Base-by-base conservation (phyloP, 73 alveolate species). In the Diophrys appendiculata region DNA sequence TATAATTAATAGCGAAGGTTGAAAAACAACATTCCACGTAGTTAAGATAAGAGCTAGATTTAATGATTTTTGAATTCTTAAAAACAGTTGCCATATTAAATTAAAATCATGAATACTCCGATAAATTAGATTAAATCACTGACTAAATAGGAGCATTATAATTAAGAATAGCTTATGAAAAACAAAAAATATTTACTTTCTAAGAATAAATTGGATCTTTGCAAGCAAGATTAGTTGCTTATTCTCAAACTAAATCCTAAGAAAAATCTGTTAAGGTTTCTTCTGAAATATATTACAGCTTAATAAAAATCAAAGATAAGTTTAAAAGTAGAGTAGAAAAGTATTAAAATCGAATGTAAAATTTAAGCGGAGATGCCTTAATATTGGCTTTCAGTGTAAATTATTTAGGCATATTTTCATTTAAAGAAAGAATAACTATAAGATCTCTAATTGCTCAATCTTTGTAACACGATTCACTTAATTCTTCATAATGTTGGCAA, bases 341-440 rank as follows among this genome's bases (percentile, higher is more conserved):
- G 60, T 43, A 43, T 43, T 43, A 5, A 43, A 18, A 43, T 43
- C 5, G 60, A 43, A 5, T 43, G 18, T 5, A 43, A 5, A 43
- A 18, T 43, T 11, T 43, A 5, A 43, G 5, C 18, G 91, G 91
- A n/a, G 91, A 83, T 43, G 73, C 81, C 52, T 25, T 83, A 24
- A 75, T 83, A 3, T 67, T 83, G 52, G 91, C 91, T 3, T 32
- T 84, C 8, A 65, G 86, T 0, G 73, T 83, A 3, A 64, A 25
- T 0, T 83, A 29, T 32, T 52, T 83, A 1, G 91, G 91, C 2
- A 60, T 67, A 8, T 83, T 83, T 73, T 83, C 91, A n/a, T 52
- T 67, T 24, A 65, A 71, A 28, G 91, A 83, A 32, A 74, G 86
- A 33, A 55, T 75, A 1, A 18, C 53, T 30, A 65, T 65, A 2